Conservation (phyloP, 371 early-diverging fungal genomes). For the Mortierella sp. region DNA sequence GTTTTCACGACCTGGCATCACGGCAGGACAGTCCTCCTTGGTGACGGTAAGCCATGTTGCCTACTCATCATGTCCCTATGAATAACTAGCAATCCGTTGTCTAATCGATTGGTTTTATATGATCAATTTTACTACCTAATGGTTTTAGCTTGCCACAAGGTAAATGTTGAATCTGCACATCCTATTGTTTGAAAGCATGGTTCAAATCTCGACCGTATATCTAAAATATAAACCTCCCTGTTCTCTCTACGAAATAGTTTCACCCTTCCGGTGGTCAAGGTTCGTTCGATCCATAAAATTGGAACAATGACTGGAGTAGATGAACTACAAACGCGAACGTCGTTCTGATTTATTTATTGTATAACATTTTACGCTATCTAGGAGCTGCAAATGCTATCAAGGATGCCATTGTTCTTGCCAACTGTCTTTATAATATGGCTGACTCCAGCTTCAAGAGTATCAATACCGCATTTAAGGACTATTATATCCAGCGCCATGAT, state of each 20-base stretch:
- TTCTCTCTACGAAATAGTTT: neutral
- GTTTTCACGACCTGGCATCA: slow-evolving; percentile 26
- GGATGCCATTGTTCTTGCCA: slow-evolving; percentile 35
- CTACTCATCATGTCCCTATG: neutral
- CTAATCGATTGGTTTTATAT: neutral
- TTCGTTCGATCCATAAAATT: neutral
- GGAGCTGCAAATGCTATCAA: slow-evolving; percentile 41
- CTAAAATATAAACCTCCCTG: too few species aligned
- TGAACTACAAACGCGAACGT: neutral
- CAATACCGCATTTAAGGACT: slow-evolving; percentile 15
- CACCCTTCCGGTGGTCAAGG: neutral
- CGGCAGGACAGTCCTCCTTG: slow-evolving; percentile 28
- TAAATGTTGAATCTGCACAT: neutral
- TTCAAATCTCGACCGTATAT: too few species aligned
- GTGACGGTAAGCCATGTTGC: slow-evolving; percentile 22
- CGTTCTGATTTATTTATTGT: neutral
- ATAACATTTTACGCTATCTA: neutral
- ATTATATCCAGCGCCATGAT: slow-evolving; percentile 15
- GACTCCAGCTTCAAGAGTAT: neutral
- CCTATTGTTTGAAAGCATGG: too few species aligned
- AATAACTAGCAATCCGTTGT: neutral
- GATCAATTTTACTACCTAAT: neutral
- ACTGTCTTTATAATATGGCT: slow-evolving; percentile 18
- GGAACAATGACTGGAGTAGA: neutral
- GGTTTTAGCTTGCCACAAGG: neutral